phyloP scores from a whole-genome alignment of 805 yeast genomes.

The Sugiyamaella boreocaroliniensis region DNA sequence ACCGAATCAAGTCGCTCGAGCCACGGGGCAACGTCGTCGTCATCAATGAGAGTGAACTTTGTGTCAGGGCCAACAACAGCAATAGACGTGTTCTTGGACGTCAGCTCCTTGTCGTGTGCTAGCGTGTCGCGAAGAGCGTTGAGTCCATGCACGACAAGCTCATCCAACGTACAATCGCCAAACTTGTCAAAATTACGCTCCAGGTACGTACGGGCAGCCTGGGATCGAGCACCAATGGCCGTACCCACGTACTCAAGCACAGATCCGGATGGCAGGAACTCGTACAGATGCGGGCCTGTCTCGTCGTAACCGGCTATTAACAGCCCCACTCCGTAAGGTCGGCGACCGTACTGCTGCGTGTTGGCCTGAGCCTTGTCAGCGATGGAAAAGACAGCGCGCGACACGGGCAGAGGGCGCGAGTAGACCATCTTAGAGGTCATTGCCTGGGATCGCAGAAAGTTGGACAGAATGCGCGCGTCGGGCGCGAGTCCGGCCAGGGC shows the following conservation, averaged over 20 bases:
- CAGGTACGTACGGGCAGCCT: slow-evolving; percentile 93
- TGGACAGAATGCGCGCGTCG: slow-evolving; percentile 90
- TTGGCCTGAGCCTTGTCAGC: slow-evolving; percentile 97
- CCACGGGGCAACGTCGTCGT: slow-evolving; percentile 81
- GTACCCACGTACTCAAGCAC: slow-evolving; percentile 87
- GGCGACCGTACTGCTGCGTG: slow-evolving; percentile 91
- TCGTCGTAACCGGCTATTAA: slow-evolving; percentile 87
- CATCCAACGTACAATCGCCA: slow-evolving; percentile 54
- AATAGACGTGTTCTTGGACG: slow-evolving; percentile 74
- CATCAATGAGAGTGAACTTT: slow-evolving; percentile 73
- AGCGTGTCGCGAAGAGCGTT: slow-evolving; percentile 89
- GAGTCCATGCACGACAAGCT: slow-evolving; percentile 77
- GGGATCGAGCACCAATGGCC: slow-evolving; percentile 97
- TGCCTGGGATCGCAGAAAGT: slow-evolving; percentile 84
- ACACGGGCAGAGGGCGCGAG: slow-evolving; percentile 76
- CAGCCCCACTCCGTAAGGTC: slow-evolving; percentile 98
- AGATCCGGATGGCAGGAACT: slow-evolving; percentile 94
- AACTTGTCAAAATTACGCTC: slow-evolving; percentile 78
- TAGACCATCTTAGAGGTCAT: slow-evolving; percentile 79
- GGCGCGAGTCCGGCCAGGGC: slow-evolving; percentile 98
- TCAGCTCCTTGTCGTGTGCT: slow-evolving; percentile 89
- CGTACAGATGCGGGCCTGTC: slow-evolving; percentile 88
- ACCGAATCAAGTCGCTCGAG: slow-evolving; percentile 65
- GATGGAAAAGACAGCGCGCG: slow-evolving; percentile 74
- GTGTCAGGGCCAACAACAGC: slow-evolving; percentile 84